Evolutionary conservation across 1,284 basidiomycete species (phyloP), one percentile per base, ranked within the genome.

Genomic region (Puccinia novopanici): DNA sequence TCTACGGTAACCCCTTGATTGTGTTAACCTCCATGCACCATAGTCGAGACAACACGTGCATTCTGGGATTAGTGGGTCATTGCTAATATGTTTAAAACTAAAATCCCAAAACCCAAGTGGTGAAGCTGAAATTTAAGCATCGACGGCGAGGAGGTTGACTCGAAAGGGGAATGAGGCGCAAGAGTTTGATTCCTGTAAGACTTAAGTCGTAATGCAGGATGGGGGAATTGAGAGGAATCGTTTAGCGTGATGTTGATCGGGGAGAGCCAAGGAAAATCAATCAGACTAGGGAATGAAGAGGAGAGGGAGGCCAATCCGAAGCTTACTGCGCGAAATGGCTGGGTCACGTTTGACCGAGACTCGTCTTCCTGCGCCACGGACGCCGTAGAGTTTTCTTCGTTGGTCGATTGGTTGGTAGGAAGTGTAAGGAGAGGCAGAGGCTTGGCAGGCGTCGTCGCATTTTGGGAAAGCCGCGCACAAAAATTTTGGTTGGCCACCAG

Each of bases 131-230:
- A 19, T 19, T 37, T 17, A 63, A 40, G 17, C 19, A 63, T 19
- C 22, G 34, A 63, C 27, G 59, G 17, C 59, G 59, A 63, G 59
- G 59, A 40, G 27, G 59, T 63, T 19, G 59, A 63, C 27, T 37
- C 59, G 59, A 63, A 63, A 40, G 59, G 59, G 59, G 59, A 63
- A 63, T 63, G 59, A 12, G 59, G 59, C 34, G 59, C 59, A 37
- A 63, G 59, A 22, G 59, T 63, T 63, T 63, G 59, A n/a, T 63
- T 63, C 17, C 59, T 63, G 22, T 40, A 63, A 40, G 59, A 40
- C 59, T 63, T 19, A 6, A 40, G 37, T 37, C 34, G 59, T 9
- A 63, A 63, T 40, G 19, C 34, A 40, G 34, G 59, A 63, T 63
- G 8, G 15, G 45, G 6, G 45, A 40, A 63, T 17, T 17, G 22